Percentiles rank a stretch among this genome's conserved stretches.
phyloP scores from a whole-genome alignment of 768 basidiomycete genomes.

The Leccinum rimulosum region DNA sequence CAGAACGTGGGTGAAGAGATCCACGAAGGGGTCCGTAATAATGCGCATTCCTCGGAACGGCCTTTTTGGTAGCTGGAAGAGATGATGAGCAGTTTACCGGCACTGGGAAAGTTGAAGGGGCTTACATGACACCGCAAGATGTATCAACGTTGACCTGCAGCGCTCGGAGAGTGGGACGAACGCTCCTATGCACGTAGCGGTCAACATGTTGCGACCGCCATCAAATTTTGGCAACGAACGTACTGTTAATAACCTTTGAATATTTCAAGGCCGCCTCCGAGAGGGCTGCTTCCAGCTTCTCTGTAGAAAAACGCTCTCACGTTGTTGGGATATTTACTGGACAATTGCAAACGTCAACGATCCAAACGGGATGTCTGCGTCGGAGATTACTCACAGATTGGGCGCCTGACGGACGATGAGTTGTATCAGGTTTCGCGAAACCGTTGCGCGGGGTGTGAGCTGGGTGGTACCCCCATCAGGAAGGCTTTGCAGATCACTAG shows the following conservation, averaged over 20 bases:
- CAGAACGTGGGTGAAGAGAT: no score
- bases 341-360: neutral
- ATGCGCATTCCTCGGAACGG: no score
- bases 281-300: constrained; percentile 24
- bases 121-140: constrained; percentile 45
- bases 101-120: neutral
- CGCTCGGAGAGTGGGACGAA: constrained; percentile 40
- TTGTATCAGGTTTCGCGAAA: constrained; percentile 47
- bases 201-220: neutral
- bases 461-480: constrained; percentile 24
- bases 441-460: constrained; percentile 27
- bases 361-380: neutral
- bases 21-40: no score
- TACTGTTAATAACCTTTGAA: constrained; percentile 53
- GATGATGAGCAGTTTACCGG: neutral
- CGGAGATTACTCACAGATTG: constrained; percentile 38
- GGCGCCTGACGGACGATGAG: constrained; percentile 47
- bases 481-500: constrained; percentile 27
- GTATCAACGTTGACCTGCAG: constrained; percentile 49
- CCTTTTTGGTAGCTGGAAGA: constrained; percentile 27
- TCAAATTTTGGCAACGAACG: constrained; percentile 9
- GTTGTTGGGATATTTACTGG: constrained; percentile 45
- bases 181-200: constrained; percentile 35
- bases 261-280: constrained; percentile 39
- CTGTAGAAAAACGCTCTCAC: constrained; percentile 43